Evolutionary conservation across 495 filamentous ascomycete genomes (phyloP).

Genomic region (Lasiosphaeria miniovina): DNA sequence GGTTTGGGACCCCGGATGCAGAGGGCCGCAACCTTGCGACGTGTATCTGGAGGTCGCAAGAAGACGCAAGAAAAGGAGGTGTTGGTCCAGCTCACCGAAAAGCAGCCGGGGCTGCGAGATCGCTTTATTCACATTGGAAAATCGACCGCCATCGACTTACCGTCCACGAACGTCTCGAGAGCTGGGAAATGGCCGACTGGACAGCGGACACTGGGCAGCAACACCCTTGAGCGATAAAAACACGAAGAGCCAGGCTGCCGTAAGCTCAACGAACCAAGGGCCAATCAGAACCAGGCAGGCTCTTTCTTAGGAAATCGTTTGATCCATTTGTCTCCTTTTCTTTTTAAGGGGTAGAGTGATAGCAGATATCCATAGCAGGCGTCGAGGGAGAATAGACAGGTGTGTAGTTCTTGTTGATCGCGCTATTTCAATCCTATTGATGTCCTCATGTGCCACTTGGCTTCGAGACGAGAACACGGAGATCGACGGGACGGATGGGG

Average conservation of each 20-base stretch:
- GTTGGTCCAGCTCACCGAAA: slow-evolving; percentile 56
- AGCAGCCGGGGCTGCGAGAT: slow-evolving; percentile 47
- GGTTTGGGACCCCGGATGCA: slow-evolving; percentile 69
- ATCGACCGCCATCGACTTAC: slow-evolving; percentile 64
- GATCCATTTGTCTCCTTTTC: too few relatives aligned
- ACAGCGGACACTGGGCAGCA: neutral
- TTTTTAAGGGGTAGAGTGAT: too few relatives aligned
- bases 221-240: neutral
- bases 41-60: slow-evolving; percentile 68
- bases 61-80: slow-evolving; percentile 68
- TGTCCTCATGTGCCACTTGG: too few relatives aligned
- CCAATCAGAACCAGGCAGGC: too few relatives aligned
- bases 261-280: too few relatives aligned
- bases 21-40: slow-evolving; percentile 69
- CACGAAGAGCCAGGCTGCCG: neutral
- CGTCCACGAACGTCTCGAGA: slow-evolving; percentile 52
- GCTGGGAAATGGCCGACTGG: slow-evolving; percentile 44
- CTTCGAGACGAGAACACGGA: too few relatives aligned
- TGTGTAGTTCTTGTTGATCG: too few relatives aligned
- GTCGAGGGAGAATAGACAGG: too few relatives aligned
- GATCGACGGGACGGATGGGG: too few relatives aligned
- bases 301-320: too few relatives aligned
- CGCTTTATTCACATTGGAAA: slow-evolving; percentile 55
- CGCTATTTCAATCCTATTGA: too few relatives aligned
- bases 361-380: too few relatives aligned